Percentiles rank a stretch among this genome's conserved stretches.
phyloP scores from a whole-genome alignment of 371 early-diverging fungal genomes.

The Mortierella sp. region DNA sequence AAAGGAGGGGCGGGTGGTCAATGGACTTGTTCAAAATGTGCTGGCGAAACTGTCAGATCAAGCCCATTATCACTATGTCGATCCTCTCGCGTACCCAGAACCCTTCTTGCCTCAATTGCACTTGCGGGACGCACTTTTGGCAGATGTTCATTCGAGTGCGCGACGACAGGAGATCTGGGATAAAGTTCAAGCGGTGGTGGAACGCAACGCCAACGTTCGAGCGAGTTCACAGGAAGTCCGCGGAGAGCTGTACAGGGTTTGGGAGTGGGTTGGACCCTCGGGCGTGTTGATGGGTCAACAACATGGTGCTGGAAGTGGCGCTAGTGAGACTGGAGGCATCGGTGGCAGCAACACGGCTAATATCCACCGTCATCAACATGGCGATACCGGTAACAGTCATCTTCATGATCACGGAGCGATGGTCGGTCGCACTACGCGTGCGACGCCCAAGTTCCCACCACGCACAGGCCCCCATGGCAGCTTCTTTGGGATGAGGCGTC shows the following conservation, averaged over 20 bases:
- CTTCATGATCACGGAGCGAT: neutral
- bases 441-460: constrained; percentile 30
- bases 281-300: constrained; percentile 24
- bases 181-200: constrained; percentile 35
- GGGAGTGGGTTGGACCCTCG: constrained; percentile 51
- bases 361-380: neutral
- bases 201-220: constrained; percentile 46
- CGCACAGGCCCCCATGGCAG: constrained; percentile 45
- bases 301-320: neutral
- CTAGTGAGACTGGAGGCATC: neutral
- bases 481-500: constrained; percentile 51
- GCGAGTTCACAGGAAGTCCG: constrained; percentile 35
- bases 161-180: constrained; percentile 48
- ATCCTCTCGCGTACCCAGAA: constrained; percentile 41
- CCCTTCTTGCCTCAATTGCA: constrained; percentile 32
- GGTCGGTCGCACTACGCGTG: constrained; percentile 4
- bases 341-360: neutral
- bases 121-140: constrained; percentile 40
- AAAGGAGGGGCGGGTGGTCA: constrained; percentile 26
- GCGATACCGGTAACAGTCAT: neutral
- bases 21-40: constrained; percentile 44
- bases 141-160: constrained; percentile 21
- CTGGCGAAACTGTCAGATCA: constrained; percentile 40
- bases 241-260: constrained; percentile 38
- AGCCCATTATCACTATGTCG: constrained; percentile 46